Evolutionary conservation across 176 grass and related monocot genomes (phyloP).

Genomic region (Metroxylon sagu): DNA sequence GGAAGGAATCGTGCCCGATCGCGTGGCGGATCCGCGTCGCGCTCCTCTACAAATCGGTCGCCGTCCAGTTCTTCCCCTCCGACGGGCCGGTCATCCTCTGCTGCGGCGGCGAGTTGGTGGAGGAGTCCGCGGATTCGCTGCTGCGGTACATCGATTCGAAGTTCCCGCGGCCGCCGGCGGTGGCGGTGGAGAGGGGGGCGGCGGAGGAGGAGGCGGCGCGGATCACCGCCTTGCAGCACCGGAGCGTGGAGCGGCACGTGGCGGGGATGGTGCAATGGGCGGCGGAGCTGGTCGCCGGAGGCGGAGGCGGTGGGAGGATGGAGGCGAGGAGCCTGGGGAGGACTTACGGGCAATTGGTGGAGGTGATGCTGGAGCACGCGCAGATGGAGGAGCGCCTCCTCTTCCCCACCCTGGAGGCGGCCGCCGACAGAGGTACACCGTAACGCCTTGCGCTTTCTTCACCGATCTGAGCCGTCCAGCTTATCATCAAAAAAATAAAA

Average conservation of each 20-base stretch:
- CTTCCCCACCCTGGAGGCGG: conserved; percentile 72
- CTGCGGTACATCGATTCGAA: conserved; percentile 55
- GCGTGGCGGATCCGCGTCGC: conserved; percentile 64
- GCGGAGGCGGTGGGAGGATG: conserved; percentile 21
- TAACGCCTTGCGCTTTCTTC: no score
- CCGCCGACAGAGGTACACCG: conserved; percentile 44
- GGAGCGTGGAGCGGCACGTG: conserved; percentile 70
- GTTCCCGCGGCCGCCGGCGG: conserved; percentile 41
- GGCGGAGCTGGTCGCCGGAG: conserved; percentile 38
- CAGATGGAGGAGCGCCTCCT: conserved; percentile 93
- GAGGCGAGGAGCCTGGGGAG: conserved; percentile 63
- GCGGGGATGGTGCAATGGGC: conserved; percentile 51
- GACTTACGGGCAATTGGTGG: conserved; percentile 70
- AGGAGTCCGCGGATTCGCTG: conserved; percentile 46
- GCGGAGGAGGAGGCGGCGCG: conserved; percentile 47
- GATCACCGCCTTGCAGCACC: conserved; percentile 73
- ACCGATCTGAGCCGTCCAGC: no score
- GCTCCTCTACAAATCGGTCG: conserved; percentile 82
- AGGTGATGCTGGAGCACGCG: conserved; percentile 96
- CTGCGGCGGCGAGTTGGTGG: conserved; percentile 56
- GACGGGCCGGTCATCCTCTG: conserved; percentile 66
- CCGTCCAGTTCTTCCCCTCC: conserved; percentile 60
- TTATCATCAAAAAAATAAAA: no score
- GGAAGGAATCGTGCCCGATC: conserved; percentile 65
- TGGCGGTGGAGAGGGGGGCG: conserved; percentile 8